A percentile compares a stretch with the other conserved stretches of the same genome.
phyloP scores from a whole-genome alignment of 768 basidiomycete genomes.

The Boletus vermiculosoides region DNA sequence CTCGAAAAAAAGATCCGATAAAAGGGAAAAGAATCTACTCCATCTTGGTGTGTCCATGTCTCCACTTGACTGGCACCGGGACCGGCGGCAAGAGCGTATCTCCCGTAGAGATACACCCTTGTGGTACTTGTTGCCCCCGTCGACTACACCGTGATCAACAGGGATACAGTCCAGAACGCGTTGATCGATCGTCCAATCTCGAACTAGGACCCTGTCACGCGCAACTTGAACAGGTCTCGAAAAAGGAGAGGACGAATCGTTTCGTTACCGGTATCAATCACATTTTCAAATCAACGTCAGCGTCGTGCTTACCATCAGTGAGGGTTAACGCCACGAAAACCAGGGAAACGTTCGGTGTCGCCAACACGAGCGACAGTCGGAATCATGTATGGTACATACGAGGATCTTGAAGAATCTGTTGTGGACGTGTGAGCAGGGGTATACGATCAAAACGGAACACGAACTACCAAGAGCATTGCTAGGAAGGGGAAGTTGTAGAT shows the following conservation, averaged over 20 bases:
- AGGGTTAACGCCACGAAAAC: not conserved
- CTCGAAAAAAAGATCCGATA: no score
- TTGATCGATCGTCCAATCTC: not conserved
- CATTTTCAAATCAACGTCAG: not conserved
- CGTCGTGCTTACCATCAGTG: not conserved
- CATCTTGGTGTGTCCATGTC: no score
- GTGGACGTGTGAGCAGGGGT: not conserved
- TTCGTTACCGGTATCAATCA: not conserved
- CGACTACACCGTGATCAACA: no score
- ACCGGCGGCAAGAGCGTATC: no score
- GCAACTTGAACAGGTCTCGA: not conserved
- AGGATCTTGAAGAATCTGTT: not conserved
- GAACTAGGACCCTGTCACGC: not conserved
- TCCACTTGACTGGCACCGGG: no score
- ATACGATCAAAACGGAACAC: not conserved
- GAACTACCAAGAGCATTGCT: not conserved
- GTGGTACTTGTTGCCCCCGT: no score
- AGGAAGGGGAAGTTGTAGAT: not conserved
- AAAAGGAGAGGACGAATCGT: not conserved
- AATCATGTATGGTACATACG: not conserved
- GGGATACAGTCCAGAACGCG: not conserved
- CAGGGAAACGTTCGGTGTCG: not conserved
- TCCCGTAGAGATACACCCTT: no score
- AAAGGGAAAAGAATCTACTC: no score
- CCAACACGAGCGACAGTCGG: no score